Evolutionary conservation across 176 grass and related monocot genomes (phyloP).

Genomic region (Thalia dealbata): DNA sequence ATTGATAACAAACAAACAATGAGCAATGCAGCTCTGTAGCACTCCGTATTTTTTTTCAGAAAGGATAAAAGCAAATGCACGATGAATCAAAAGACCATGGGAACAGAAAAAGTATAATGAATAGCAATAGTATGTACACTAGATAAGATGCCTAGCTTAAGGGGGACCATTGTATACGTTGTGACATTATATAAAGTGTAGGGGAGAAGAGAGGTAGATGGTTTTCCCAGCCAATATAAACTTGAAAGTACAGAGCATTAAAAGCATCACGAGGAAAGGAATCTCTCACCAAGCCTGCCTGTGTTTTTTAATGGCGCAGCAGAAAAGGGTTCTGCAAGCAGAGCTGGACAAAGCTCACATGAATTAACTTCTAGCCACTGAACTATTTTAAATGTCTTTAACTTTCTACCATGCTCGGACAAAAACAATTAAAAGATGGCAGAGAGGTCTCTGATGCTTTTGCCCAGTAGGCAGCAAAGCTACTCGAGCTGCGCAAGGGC

Average conservation of each 20-base stretch:
- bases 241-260: neutral
- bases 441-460: neutral
- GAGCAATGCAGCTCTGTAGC: neutral
- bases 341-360: neutral
- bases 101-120: too few species aligned
- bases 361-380: neutral
- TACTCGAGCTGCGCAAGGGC: conserved; percentile 4
- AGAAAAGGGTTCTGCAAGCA: neutral
- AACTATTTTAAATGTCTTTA: neutral
- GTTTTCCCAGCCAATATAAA: neutral
- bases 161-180: neutral
- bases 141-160: too few species aligned
- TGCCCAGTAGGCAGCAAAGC: neutral
- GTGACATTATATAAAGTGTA: neutral
- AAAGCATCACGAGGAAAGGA: conserved; percentile 5
- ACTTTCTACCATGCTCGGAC: conserved; percentile 8
- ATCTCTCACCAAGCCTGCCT: neutral
- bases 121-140: too few species aligned
- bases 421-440: conserved; percentile 17
- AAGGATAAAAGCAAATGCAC: neutral
- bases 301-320: neutral
- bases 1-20: neutral
- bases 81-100: neutral
- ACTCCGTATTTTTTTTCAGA: too few species aligned
- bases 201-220: neutral